Conservation (phyloP, 176 grass and related monocot species). For the Juncus effusus region DNA sequence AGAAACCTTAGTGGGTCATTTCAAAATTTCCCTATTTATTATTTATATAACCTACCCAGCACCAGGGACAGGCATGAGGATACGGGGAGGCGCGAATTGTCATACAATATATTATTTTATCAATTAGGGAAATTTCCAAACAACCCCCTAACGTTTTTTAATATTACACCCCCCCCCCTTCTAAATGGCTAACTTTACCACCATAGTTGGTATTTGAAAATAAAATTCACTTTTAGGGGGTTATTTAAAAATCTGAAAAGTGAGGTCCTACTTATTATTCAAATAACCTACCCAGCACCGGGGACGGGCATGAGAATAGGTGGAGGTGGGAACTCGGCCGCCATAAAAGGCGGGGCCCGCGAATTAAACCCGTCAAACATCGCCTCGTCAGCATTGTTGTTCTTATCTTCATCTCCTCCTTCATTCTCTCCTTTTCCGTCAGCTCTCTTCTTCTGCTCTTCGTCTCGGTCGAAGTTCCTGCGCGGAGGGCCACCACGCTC, state of each 20-base stretch:
- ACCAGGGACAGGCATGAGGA: constrained; percentile 94
- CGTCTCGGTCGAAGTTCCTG: constrained; percentile 61
- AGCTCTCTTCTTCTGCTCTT: constrained; percentile 46
- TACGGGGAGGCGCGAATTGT: constrained; percentile 68
- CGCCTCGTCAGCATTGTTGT: constrained; percentile 49
- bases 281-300: constrained; percentile 76
- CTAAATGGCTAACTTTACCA: too few relatives aligned
- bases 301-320: constrained; percentile 94
- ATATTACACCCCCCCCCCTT: too few relatives aligned
- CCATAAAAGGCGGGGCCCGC: constrained; percentile 54
- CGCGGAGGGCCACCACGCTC: constrained; percentile 45
- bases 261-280: not conserved
- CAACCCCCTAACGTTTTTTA: too few relatives aligned
- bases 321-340: constrained; percentile 79
- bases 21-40: not conserved
- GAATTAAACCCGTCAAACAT: constrained; percentile 72
- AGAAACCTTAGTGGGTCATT: too few relatives aligned
- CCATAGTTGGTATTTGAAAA: too few relatives aligned
- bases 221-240: too few relatives aligned
- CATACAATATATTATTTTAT: constrained; percentile 24
- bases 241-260: too few relatives aligned
- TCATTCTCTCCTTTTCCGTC: constrained; percentile 59
- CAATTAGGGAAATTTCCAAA: too few relatives aligned
- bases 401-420: constrained; percentile 38
- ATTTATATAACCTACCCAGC: constrained; percentile 62